Evolutionary conservation across 805 yeast species (phyloP).

Genomic region (Cyberlindnera nakhonratchasimensis): DNA sequence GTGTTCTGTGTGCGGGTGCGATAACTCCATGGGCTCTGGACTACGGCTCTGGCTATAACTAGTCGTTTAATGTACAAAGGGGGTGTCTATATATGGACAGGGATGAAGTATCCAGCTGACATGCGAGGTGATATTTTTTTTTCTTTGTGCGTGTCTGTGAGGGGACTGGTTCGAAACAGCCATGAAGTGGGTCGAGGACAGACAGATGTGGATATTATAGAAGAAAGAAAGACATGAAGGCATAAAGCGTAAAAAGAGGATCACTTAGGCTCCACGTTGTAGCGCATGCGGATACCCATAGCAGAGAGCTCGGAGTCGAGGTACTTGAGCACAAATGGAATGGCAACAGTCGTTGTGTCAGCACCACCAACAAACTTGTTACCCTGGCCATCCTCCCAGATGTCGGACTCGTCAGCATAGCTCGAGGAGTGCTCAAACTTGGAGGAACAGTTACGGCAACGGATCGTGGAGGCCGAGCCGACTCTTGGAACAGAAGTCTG

Average conservation of each 20-base stretch:
- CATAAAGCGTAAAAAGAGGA: neutral
- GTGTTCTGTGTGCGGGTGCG: too few species aligned
- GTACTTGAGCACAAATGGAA: constrained; percentile 94
- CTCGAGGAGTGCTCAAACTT: constrained; percentile 55
- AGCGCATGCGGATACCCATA: constrained; percentile 94
- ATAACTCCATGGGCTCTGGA: too few species aligned
- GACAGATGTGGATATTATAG: neutral
- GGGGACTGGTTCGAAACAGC: neutral
- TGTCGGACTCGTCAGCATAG: constrained; percentile 64
- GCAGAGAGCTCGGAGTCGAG: constrained; percentile 94
- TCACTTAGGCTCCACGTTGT: constrained; percentile 67
- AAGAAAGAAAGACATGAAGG: neutral
- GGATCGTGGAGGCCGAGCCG: constrained; percentile 70
- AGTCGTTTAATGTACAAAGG: constrained; percentile 4
- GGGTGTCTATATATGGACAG: neutral
- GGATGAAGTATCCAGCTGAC: neutral
- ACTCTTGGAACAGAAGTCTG: constrained; percentile 89
- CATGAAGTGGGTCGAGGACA: neutral
- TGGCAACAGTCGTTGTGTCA: constrained; percentile 91
- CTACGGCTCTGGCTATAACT: too few species aligned
- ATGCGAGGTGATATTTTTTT: neutral
- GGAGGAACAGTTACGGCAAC: constrained; percentile 90
- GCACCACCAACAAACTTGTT: constrained; percentile 87
- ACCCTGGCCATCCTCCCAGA: constrained; percentile 98
- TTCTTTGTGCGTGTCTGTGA: neutral